A percentile compares a stretch with the other conserved stretches of the same genome.
phyloP scores from a whole-genome alignment of 495 filamentous ascomycete genomes.

The Lepidopterella palustris region DNA sequence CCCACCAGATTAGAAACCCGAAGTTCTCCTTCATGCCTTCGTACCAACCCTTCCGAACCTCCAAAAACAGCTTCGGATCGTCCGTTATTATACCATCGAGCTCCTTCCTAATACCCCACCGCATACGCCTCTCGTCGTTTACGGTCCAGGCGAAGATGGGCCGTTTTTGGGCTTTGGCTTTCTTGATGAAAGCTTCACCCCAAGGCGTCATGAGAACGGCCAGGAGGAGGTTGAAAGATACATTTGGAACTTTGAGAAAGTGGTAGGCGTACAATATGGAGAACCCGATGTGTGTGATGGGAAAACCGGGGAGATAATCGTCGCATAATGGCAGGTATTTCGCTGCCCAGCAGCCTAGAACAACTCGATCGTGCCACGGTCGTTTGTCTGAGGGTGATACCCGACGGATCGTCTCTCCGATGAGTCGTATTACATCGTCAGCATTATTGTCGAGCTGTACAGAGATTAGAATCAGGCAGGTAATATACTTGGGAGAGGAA shows the following conservation, averaged over 20 bases:
- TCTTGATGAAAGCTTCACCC: slow-evolving; percentile 57
- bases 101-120: slow-evolving; percentile 54
- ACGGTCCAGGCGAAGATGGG: slow-evolving; percentile 78
- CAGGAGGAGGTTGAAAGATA: slow-evolving; percentile 71
- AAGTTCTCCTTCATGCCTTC: slow-evolving; percentile 22
- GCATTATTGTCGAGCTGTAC: slow-evolving; percentile 60
- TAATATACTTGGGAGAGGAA: background rate
- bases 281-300: slow-evolving; percentile 66
- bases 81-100: slow-evolving; percentile 55
- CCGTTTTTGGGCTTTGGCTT: slow-evolving; percentile 48
- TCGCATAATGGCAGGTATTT: slow-evolving; percentile 55
- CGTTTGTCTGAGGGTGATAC: slow-evolving; percentile 40
- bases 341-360: slow-evolving; percentile 73
- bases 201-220: slow-evolving; percentile 55
- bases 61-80: slow-evolving; percentile 47
- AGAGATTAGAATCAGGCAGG: background rate
- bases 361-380: slow-evolving; percentile 64
- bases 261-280: slow-evolving; percentile 60
- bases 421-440: slow-evolving; percentile 57
- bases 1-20: slow-evolving; percentile 15
- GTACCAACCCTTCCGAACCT: slow-evolving; percentile 37
- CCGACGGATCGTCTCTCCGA: slow-evolving; percentile 53
- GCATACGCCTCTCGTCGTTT: slow-evolving; percentile 67
- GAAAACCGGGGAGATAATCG: slow-evolving; percentile 59
- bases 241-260: slow-evolving; percentile 55